Conservation (phyloP, 257 asterid species). For the Plantago elongata region DNA sequence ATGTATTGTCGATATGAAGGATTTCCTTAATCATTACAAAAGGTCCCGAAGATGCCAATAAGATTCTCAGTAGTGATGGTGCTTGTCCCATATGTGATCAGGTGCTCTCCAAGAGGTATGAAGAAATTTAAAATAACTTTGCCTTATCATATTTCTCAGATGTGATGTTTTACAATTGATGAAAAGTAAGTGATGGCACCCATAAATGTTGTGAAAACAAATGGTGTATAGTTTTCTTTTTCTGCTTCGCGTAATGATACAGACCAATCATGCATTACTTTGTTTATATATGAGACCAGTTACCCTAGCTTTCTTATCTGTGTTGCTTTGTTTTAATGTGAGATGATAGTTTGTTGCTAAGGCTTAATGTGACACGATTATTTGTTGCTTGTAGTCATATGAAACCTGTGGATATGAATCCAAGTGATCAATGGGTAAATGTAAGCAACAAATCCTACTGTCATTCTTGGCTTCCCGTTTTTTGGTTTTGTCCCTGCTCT, state of each 20-base stretch:
- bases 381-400: slow-evolving; percentile 61
- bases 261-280: background rate
- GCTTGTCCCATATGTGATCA: slow-evolving; percentile 97
- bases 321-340: too few species aligned
- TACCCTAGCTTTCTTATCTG: too few species aligned
- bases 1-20: slow-evolving; percentile 18
- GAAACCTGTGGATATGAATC: slow-evolving; percentile 87
- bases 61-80: slow-evolving; percentile 78
- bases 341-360: background rate
- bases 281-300: background rate
- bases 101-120: slow-evolving; percentile 91
- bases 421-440: slow-evolving; percentile 86
- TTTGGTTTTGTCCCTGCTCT: slow-evolving; percentile 13
- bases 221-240: background rate
- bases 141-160: slow-evolving; percentile 6
- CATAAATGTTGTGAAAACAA: background rate
- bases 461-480: slow-evolving; percentile 12
- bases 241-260: background rate
- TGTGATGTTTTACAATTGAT: background rate
- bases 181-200: slow-evolving; percentile 1
- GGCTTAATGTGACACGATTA: slow-evolving; percentile 20
- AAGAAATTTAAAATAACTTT: slow-evolving; percentile 6
- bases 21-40: slow-evolving; percentile 46
- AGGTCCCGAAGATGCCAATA: slow-evolving; percentile 92
- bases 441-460: slow-evolving; percentile 44